Conservation (phyloP, 2,329 filamentous ascomycete genomes). For the Colletotrichum sp. region DNA sequence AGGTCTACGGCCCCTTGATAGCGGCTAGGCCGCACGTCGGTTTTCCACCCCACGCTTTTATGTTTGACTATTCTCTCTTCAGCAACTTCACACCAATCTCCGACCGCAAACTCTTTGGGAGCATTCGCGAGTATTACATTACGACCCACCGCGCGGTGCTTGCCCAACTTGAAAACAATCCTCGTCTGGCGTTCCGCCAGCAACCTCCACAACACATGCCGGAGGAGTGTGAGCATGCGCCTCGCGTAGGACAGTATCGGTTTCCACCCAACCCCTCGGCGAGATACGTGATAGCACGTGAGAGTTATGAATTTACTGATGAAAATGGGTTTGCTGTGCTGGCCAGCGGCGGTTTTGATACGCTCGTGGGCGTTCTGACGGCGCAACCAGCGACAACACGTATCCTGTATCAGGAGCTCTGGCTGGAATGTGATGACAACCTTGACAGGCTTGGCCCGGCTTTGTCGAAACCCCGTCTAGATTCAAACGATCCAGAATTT, state of each 20-base stretch:
- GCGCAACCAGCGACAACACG: not conserved
- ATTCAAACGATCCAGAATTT: too few species aligned
- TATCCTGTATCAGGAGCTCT: accelerated
- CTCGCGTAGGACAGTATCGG: not conserved
- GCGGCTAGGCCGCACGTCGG: too few species aligned
- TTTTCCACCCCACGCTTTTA: too few species aligned
- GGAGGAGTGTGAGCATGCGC: not conserved
- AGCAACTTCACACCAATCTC: not conserved
- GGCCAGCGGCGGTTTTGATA: not conserved
- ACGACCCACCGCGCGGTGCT: not conserved
- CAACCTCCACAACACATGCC: not conserved
- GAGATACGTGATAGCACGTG: not conserved
- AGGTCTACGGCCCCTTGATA: not conserved
- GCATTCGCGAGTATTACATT: not conserved
- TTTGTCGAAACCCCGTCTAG: too few species aligned
- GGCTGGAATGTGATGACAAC: not conserved
- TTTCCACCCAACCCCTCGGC: not conserved
- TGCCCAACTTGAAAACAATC: not conserved
- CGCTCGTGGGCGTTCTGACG: not conserved
- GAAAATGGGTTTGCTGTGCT: not conserved
- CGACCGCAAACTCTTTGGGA: not conserved
- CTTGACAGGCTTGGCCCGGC: accelerated
- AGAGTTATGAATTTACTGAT: too few species aligned
- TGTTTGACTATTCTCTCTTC: too few species aligned
- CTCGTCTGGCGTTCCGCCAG: not conserved